Conservation (phyloP, 345 rosid species). For the Xanthoceras sorbifolium region DNA sequence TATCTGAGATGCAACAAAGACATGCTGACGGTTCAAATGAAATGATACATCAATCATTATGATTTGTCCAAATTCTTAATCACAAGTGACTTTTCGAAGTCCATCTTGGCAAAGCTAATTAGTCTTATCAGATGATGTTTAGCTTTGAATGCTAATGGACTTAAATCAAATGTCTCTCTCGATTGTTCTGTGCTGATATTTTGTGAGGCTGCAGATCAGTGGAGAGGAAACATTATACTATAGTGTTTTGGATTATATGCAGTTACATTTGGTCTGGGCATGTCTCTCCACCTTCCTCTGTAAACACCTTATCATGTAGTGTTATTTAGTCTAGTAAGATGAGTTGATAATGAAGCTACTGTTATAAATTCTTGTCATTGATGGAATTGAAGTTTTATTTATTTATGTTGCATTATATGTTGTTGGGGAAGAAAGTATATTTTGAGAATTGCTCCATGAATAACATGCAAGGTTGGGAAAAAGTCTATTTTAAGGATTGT, state of each 20-base stretch:
- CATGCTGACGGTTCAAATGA: not conserved
- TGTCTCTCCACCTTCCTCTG: too few species aligned
- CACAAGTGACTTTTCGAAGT: not conserved
- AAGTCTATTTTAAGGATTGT: not conserved
- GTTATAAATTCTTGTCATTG: not conserved
- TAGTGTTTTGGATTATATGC: not conserved
- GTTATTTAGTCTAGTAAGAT: not conserved
- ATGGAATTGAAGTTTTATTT: not conserved
- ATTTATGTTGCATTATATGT: too few species aligned
- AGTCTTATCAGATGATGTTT: conserved; percentile 24
- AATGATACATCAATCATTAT: not conserved
- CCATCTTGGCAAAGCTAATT: conserved; percentile 42
- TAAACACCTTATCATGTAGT: not conserved
- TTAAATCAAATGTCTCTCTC: conserved; percentile 21
- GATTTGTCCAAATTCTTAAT: not conserved
- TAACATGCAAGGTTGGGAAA: not conserved
- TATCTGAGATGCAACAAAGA: too few species aligned
- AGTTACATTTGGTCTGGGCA: not conserved
- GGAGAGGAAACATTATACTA: conserved; percentile 26
- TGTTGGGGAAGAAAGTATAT: too few species aligned
- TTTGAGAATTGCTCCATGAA: too few species aligned
- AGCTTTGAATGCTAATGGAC: conserved; percentile 58
- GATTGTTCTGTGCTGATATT: conserved; percentile 20
- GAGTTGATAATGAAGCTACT: not conserved
- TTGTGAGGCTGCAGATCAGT: conserved; percentile 32